Evolutionary conservation across 768 basidiomycete genomes (phyloP).

Genomic region (Auricularia sp.): DNA sequence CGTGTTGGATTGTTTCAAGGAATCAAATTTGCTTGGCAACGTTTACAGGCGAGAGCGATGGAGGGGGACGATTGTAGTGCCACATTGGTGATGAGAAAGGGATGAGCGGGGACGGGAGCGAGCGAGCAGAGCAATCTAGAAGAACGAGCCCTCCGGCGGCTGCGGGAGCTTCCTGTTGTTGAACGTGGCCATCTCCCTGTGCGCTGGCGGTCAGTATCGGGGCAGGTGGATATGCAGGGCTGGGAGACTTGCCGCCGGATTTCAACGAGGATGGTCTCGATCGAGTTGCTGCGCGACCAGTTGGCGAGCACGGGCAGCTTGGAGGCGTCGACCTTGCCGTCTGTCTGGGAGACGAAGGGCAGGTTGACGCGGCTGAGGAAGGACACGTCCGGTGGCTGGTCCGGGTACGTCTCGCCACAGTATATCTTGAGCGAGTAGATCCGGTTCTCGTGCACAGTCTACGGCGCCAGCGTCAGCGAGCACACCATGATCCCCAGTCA

Average conservation of each 20-base stretch:
- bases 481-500: neutral
- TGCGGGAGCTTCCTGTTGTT: slow-evolving; percentile 91
- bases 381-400: slow-evolving; percentile 65
- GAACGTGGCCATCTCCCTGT: slow-evolving; percentile 89
- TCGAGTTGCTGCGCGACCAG: slow-evolving; percentile 68
- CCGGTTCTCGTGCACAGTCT: slow-evolving; percentile 98
- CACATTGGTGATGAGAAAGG: no score
- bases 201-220: neutral
- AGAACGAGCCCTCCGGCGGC: slow-evolving; percentile 69
- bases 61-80: no score
- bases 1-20: no score
- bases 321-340: slow-evolving; percentile 67
- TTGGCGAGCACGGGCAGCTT: slow-evolving; percentile 62
- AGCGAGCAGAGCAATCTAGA: slow-evolving; percentile 7
- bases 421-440: slow-evolving; percentile 92
- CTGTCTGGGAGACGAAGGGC: slow-evolving; percentile 69
- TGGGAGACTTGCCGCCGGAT: slow-evolving; percentile 63
- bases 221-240: neutral
- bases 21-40: no score
- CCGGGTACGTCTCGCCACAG: slow-evolving; percentile 71
- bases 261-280: slow-evolving; percentile 88
- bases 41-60: no score
- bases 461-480: neutral
- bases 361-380: slow-evolving; percentile 88
- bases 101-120: no score